phyloP scores from a whole-genome alignment of 1,284 basidiomycete genomes.

The Moniliella sp. region DNA sequence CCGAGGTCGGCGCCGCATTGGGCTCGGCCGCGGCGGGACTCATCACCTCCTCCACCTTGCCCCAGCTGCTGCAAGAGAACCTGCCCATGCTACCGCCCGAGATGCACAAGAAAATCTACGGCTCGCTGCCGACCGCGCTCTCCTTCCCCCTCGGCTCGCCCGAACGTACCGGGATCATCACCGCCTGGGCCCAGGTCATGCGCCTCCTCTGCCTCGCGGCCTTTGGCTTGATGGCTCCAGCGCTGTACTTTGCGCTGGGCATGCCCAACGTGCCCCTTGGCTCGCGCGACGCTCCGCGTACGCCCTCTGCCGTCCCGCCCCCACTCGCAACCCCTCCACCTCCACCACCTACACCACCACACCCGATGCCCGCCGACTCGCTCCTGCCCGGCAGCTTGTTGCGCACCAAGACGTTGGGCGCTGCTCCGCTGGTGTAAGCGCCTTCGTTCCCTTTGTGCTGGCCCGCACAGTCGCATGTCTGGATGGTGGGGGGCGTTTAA shows the following conservation, averaged over 20 bases:
- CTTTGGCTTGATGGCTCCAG: conserved; percentile 16
- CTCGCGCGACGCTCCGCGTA: no score
- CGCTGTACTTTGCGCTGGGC: conserved; percentile 13
- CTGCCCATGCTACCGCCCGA: conserved; percentile 19
- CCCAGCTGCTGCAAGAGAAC: conserved; percentile 41
- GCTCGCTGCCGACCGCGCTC: conserved; percentile 25
- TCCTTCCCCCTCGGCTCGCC: conserved; percentile 24
- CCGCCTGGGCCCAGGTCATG: conserved; percentile 28
- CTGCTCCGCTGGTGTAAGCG: no score
- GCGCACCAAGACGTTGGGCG: no score
- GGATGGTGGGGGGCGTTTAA: no score
- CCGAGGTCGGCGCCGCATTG: conserved; percentile 53
- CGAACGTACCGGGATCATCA: conserved; percentile 26
- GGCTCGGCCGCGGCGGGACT: conserved; percentile 44
- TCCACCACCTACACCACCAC: no score
- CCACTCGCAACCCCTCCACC: no score
- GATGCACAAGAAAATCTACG: conserved; percentile 20
- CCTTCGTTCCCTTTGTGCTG: no score
- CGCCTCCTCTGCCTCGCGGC: conserved; percentile 20
- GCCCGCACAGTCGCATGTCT: no score
- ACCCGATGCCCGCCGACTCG: no score
- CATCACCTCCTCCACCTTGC: conserved; percentile 44
- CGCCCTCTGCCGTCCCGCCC: no score
- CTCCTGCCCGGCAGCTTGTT: no score
- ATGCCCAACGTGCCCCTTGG: conserved; percentile 16